Conservation (phyloP, 2,329 filamentous ascomycete species). For the Fusarium torreyae region DNA sequence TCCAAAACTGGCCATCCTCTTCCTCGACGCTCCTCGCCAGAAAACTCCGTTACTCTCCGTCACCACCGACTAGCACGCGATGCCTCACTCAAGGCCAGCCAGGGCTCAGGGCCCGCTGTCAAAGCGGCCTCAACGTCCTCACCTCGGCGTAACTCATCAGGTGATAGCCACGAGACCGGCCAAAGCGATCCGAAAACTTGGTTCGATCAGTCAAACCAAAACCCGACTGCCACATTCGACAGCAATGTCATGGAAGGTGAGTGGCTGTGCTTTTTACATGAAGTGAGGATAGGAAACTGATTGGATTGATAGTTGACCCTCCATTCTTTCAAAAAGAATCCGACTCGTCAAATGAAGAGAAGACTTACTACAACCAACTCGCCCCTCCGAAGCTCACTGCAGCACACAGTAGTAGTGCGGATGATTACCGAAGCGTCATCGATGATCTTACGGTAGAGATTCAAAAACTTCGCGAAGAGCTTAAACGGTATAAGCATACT, state of each 20-base stretch:
- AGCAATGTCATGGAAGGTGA: conserved; percentile 65
- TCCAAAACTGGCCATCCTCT: conserved; percentile 57
- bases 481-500: conserved; percentile 79
- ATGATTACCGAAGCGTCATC: conserved; percentile 86
- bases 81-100: conserved; percentile 53
- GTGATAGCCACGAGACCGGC: conserved; percentile 64
- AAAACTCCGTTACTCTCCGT: conserved; percentile 64
- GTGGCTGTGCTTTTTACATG: background rate
- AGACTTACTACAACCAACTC: conserved; percentile 45
- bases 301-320: conserved; percentile 60
- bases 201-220: conserved; percentile 69
- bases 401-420: conserved; percentile 73
- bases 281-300: conserved; percentile 15
- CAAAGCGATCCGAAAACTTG: conserved; percentile 67
- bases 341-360: conserved; percentile 67
- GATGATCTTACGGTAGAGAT: conserved; percentile 91
- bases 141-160: conserved; percentile 61
- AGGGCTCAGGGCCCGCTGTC: conserved; percentile 45
- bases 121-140: conserved; percentile 40
- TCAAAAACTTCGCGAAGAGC: conserved; percentile 79
- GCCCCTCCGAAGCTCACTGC: conserved; percentile 52
- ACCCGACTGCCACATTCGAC: conserved; percentile 61
- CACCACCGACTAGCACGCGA: conserved; percentile 64
- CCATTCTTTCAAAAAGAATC: conserved; percentile 70
- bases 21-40: conserved; percentile 61